phyloP scores from a whole-genome alignment of 2,329 filamentous ascomycete genomes.

The Pseudogymnoascus sp. region DNA sequence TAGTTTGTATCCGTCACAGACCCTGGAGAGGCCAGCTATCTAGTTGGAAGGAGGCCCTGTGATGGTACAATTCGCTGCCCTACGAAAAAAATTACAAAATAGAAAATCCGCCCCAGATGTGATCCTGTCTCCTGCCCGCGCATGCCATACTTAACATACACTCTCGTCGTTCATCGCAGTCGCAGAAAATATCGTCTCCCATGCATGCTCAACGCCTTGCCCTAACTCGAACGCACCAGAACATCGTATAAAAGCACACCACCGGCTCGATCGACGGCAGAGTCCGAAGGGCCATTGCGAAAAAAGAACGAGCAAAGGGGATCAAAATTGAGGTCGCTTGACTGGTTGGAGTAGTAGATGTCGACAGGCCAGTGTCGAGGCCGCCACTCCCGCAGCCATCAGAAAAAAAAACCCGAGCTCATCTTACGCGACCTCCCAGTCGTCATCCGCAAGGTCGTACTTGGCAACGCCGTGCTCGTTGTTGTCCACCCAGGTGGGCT shows the following conservation, averaged over 20 bases:
- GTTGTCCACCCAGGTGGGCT: neutral
- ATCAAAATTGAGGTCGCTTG: neutral
- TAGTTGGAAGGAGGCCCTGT: conserved; percentile 10
- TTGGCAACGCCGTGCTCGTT: neutral
- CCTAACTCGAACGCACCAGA: conserved; percentile 6
- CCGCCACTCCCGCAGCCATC: neutral
- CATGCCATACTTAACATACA: conserved; percentile 3
- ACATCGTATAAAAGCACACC: conserved; percentile 6
- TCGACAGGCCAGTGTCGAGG: conserved; percentile 6
- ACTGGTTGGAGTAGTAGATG: neutral
- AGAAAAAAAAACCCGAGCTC: neutral
- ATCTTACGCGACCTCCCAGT: conserved; percentile 13
- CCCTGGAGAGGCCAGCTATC: conserved; percentile 9
- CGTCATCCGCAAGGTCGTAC: conserved; percentile 8
- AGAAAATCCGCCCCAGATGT: conserved; percentile 7
- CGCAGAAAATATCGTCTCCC: conserved; percentile 7
- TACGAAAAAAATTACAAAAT: conserved; percentile 10
- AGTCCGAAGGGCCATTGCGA: neutral
- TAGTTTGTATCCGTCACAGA: conserved; percentile 9
- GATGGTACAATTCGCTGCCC: conserved; percentile 7
- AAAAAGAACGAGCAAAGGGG: neutral
- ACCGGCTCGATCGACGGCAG: neutral
- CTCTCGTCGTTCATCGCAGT: neutral
- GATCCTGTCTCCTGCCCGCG: neutral
- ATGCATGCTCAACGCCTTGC: conserved; percentile 8